Evolutionary conservation across 192 early-diverging fungal species (phyloP).

Genomic region (Funneliformis geosporum): DNA sequence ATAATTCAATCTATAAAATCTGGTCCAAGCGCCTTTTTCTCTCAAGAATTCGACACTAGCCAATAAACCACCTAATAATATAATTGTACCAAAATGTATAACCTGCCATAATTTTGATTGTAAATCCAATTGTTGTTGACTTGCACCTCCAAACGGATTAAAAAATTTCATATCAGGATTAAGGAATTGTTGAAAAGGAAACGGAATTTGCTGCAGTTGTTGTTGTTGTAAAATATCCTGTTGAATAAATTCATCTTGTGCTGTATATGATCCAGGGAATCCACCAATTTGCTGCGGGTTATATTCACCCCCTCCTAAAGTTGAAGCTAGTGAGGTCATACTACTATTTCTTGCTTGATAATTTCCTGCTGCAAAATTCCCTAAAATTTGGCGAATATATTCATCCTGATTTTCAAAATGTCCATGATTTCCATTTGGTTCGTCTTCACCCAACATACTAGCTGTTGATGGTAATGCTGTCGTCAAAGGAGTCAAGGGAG

Average conservation of each 20-base stretch:
- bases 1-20: conserved; percentile 16
- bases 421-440: background rate
- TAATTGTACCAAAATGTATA: conserved; percentile 49
- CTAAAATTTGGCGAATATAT: background rate
- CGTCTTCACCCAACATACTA: background rate
- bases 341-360: conserved; percentile 21
- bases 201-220: conserved; percentile 1
- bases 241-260: background rate
- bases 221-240: conserved; percentile 7
- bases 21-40: conserved; percentile 21
- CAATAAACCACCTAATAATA: conserved; percentile 44
- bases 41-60: conserved; percentile 41
- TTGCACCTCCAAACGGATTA: background rate
- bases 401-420: background rate
- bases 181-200: background rate
- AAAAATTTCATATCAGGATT: background rate
- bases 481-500: background rate
- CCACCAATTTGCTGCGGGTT: background rate
- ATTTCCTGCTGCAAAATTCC: background rate
- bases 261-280: background rate
- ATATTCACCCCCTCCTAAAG: background rate
- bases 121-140: conserved; percentile 36
- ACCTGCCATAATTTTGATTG: conserved; percentile 53
- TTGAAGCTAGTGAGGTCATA: conserved; percentile 18
- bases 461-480: background rate